Percentiles rank a stretch among this genome's conserved stretches.
These are phyloP conservation scores for Boletus sp. DNA, from an alignment of 768 basidiomycete genomes.

Conservation along the genomic window DNA sequence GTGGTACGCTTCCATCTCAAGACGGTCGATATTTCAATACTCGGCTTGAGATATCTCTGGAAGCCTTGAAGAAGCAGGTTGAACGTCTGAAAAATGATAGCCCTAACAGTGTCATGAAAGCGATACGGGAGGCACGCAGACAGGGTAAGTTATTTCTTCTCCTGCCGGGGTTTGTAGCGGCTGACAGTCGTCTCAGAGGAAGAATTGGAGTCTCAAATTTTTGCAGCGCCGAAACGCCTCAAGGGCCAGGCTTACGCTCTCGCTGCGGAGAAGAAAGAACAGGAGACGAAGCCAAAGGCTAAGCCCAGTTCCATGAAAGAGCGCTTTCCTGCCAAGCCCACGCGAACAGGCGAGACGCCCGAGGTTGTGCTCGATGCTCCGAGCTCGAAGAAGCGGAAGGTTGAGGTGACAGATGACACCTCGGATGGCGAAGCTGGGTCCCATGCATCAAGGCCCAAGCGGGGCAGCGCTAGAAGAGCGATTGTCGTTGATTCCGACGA, in stretches of 20 bases:
- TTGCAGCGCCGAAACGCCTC: conserved; percentile 58
- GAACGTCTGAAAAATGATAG: conserved; percentile 66
- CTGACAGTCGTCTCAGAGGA: conserved; percentile 38
- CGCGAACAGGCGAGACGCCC: conserved; percentile 41
- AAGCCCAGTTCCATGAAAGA: conserved; percentile 17
- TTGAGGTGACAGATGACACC: conserved; percentile 15
- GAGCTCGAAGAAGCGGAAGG: conserved; percentile 18
- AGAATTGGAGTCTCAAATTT: conserved; percentile 45
- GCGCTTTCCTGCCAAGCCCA: conserved; percentile 26
- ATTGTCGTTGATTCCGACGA: conserved; percentile 52
- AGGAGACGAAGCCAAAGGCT: conserved; percentile 19
- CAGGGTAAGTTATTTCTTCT: conserved; percentile 42
- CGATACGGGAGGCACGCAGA: conserved; percentile 62
- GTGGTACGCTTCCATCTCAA: conserved; percentile 64
- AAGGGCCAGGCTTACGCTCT: conserved; percentile 74
- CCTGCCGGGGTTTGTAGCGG: neutral
- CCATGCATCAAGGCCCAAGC: conserved; percentile 34
- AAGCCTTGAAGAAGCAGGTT: conserved; percentile 59
- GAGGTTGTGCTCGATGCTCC: conserved; percentile 55
- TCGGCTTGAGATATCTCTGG: conserved; percentile 63
- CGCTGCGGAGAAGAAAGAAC: conserved; percentile 40
- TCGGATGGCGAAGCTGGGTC: conserved; percentile 36
- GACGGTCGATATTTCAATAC: conserved; percentile 89
- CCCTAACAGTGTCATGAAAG: conserved; percentile 53
- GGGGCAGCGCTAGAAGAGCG: conserved; percentile 36